Evolutionary conservation across 2,329 filamentous ascomycete genomes (phyloP).

Genomic region (Paecilomyces sp.): DNA sequence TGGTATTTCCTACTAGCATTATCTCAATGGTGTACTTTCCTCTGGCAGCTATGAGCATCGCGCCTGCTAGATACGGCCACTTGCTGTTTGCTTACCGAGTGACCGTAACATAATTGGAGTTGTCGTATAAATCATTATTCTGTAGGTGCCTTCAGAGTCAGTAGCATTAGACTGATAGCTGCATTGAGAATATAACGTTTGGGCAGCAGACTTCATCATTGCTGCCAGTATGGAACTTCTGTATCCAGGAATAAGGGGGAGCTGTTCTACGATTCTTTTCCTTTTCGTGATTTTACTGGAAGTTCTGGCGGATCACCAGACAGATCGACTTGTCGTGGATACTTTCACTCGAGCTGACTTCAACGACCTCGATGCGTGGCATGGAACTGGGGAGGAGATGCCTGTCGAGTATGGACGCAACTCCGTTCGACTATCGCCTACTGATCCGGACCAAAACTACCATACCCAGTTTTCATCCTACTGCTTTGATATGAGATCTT

Average conservation of each 20-base stretch:
- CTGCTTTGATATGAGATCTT: conserved; percentile 51
- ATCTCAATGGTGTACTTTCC: not conserved
- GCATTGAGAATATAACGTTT: not conserved
- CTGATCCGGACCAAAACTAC: conserved; percentile 55
- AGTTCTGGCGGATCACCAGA: not conserved
- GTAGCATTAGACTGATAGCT: not conserved
- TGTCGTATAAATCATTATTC: no score
- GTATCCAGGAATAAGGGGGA: not conserved
- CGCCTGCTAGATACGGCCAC: not conserved
- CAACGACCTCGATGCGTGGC: conserved; percentile 59
- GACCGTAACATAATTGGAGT: no score
- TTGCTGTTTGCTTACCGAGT: no score
- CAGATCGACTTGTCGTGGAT: conserved; percentile 47
- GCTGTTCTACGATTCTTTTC: not conserved
- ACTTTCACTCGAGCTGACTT: conserved; percentile 46
- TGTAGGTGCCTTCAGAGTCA: not conserved
- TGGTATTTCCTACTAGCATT: not conserved
- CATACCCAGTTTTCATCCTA: conserved; percentile 51
- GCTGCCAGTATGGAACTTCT: not conserved
- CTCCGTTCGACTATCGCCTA: conserved; percentile 50
- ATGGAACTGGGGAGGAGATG: conserved; percentile 58
- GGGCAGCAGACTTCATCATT: not conserved
- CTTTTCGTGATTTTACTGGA: not conserved
- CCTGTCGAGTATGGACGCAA: conserved; percentile 45
- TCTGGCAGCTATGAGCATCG: not conserved